phyloP scores from a whole-genome alignment of 805 yeast species.

The Kodamaea nitidulidarum region DNA sequence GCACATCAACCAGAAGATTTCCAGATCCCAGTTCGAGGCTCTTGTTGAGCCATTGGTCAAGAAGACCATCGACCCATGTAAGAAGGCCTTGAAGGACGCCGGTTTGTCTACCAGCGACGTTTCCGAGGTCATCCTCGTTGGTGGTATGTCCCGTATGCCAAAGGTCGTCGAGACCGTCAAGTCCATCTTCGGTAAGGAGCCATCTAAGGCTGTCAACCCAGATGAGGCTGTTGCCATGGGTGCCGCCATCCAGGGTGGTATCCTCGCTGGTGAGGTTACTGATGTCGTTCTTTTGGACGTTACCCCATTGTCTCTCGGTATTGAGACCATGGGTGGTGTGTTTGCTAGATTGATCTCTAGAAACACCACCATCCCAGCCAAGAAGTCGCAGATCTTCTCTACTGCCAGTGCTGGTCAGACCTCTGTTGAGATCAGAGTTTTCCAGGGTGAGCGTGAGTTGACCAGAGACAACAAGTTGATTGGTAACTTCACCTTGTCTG shows the following conservation, averaged over 20 bases:
- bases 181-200: slow-evolving; percentile 73
- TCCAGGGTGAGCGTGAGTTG: slow-evolving; percentile 99
- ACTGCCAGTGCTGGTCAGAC: slow-evolving; percentile 32
- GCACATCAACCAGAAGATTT: slow-evolving; percentile 67
- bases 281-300: slow-evolving; percentile 88
- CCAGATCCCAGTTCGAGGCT: slow-evolving; percentile 65
- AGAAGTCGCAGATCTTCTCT: slow-evolving; percentile 84
- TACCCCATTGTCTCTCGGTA: slow-evolving; percentile 88
- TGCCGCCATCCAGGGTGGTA: slow-evolving; percentile 98
- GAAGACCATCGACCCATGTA: slow-evolving; percentile 71
- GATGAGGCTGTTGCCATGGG: slow-evolving; percentile 94
- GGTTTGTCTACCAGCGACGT: slow-evolving; percentile 60
- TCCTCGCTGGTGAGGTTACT: slow-evolving; percentile 89
- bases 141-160: slow-evolving; percentile 93
- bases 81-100: slow-evolving; percentile 81
- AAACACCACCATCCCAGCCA: slow-evolving; percentile 95
- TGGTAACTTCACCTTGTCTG: slow-evolving; percentile 93
- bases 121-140: slow-evolving; percentile 79
- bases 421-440: slow-evolving; percentile 71
- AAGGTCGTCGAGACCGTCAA: slow-evolving; percentile 76
- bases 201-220: slow-evolving; percentile 91
- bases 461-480: slow-evolving; percentile 96
- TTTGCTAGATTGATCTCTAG: slow-evolving; percentile 88
- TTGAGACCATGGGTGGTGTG: slow-evolving; percentile 97
- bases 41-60: slow-evolving; percentile 67